Evolutionary conservation across 2,329 filamentous ascomycete genomes (phyloP).

Genomic region (Rhynchosporium secalis): DNA sequence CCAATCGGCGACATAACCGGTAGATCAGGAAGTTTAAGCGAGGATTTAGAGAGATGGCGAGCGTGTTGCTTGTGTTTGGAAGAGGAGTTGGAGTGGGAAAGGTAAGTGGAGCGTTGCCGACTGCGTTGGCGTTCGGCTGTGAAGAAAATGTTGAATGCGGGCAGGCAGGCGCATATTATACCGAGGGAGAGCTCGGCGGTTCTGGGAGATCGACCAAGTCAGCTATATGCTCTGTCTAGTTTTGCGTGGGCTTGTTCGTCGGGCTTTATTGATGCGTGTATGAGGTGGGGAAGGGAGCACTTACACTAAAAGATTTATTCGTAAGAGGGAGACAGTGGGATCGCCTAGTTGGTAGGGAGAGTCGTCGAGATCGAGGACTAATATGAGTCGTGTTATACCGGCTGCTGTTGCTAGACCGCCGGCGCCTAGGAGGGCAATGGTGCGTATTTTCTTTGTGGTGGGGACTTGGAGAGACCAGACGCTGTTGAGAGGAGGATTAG

Average conservation of each 20-base stretch:
- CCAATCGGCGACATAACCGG: background rate
- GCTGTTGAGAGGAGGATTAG: background rate
- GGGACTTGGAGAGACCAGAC: background rate
- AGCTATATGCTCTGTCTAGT: background rate
- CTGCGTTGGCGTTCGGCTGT: background rate
- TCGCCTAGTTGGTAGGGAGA: background rate
- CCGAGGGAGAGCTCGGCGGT: background rate
- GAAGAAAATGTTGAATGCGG: constrained; percentile 4
- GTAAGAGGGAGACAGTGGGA: background rate
- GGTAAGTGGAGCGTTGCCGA: background rate
- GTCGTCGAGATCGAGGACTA: background rate
- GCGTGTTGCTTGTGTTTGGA: background rate
- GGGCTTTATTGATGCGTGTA: background rate
- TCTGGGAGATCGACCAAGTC: background rate
- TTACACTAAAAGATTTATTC: background rate
- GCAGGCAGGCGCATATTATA: constrained; percentile 4
- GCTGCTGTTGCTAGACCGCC: background rate
- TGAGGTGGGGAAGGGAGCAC: background rate
- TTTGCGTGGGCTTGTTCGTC: background rate
- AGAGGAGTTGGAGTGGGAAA: background rate
- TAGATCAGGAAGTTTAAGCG: too few relatives aligned
- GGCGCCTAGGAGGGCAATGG: background rate
- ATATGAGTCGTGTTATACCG: background rate
- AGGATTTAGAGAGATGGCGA: too few relatives aligned
- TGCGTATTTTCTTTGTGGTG: background rate